These are phyloP conservation scores for Diaporthe australafricana DNA, from an alignment of 2,329 filamentous ascomycete species.

Conservation along the genomic window DNA sequence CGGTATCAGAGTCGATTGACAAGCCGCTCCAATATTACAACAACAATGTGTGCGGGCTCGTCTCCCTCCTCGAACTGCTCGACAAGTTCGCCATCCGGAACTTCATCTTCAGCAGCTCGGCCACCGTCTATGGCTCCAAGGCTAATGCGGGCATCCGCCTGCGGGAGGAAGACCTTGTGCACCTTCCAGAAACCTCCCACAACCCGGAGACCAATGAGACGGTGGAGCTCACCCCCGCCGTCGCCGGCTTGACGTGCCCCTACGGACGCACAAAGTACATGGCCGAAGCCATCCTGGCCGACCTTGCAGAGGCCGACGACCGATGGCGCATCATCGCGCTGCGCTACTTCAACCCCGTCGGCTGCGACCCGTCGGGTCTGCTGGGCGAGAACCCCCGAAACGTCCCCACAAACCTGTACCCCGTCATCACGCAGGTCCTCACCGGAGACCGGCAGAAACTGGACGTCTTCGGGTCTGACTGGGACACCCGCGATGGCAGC, in stretches of 20 bases:
- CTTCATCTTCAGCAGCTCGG: constrained; percentile 76
- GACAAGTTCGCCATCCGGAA: constrained; percentile 71
- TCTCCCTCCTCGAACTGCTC: constrained; percentile 68
- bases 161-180: constrained; percentile 67
- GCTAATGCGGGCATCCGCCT: constrained; percentile 62
- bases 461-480: constrained; percentile 74
- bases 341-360: constrained; percentile 76
- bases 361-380: constrained; percentile 72
- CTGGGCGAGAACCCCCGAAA: constrained; percentile 73
- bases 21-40: constrained; percentile 73
- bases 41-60: constrained; percentile 74
- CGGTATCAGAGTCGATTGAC: constrained; percentile 72
- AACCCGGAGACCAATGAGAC: constrained; percentile 49
- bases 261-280: constrained; percentile 77
- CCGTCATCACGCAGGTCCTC: constrained; percentile 71
- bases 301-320: constrained; percentile 69
- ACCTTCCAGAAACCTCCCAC: constrained; percentile 58
- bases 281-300: constrained; percentile 73
- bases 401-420: constrained; percentile 72
- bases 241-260: constrained; percentile 70
- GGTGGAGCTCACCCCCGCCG: constrained; percentile 47
- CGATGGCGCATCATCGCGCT: constrained; percentile 73
- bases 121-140: constrained; percentile 72
- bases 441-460: constrained; percentile 64
- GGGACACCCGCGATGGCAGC: constrained; percentile 74